Percentiles rank a stretch among this genome's conserved stretches.
Conservation (phyloP, 495 filamentous ascomycete genomes). For the Talaromyces stipitatus region DNA sequence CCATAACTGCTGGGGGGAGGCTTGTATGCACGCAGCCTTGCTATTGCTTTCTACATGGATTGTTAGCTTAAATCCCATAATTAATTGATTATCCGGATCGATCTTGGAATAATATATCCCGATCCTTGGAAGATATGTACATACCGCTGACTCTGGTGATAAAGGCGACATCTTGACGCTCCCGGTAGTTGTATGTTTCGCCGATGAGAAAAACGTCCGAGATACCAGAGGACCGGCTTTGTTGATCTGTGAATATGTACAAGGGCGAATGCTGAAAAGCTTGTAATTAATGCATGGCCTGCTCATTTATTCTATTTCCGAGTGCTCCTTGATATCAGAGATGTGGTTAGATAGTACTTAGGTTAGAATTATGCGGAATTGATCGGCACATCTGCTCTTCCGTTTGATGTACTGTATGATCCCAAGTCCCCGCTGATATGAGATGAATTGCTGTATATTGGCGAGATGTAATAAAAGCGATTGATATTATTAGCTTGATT, state of each 20-base stretch:
- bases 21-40: slow-evolving; percentile 62
- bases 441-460: too few species aligned
- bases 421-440: too few species aligned
- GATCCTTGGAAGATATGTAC: not conserved
- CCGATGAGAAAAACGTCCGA: not conserved
- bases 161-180: not conserved
- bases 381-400: not conserved
- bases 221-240: not conserved
- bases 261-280: not conserved
- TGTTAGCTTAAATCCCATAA: not conserved
- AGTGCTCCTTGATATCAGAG: not conserved
- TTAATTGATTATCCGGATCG: too few species aligned
- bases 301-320: not conserved
- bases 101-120: too few species aligned
- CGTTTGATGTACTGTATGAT: too few species aligned
- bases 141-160: slow-evolving; percentile 5
- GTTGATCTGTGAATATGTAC: not conserved
- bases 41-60: slow-evolving; percentile 59
- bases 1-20: slow-evolving; percentile 54
- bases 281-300: not conserved
- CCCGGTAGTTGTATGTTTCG: not conserved
- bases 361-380: not conserved
- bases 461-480: too few species aligned
- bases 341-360: too few species aligned
- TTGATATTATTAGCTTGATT: too few species aligned